These are phyloP conservation scores for Plantago ovata DNA, from an alignment of 257 asterid species.

Conservation along the genomic window DNA sequence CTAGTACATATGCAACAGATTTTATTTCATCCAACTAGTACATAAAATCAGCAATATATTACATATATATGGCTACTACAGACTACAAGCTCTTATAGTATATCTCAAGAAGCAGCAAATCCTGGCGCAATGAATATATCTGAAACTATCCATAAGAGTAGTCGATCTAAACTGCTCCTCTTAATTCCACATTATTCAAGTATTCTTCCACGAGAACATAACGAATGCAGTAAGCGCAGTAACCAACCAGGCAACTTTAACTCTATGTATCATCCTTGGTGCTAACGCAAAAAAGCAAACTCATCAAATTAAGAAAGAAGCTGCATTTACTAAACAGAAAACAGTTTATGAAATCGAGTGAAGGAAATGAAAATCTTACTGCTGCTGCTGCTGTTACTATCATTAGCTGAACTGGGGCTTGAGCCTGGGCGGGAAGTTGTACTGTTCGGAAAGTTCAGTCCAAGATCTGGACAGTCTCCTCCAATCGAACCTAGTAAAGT, in stretches of 20 bases:
- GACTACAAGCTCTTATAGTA: too few species aligned
- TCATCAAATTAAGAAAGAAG: background rate
- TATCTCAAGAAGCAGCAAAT: too few species aligned
- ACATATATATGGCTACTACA: too few species aligned
- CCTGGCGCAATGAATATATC: too few species aligned
- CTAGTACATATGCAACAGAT: too few species aligned
- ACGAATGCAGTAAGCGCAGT: conserved; percentile 24
- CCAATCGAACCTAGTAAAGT: conserved; percentile 57
- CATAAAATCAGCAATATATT: too few species aligned
- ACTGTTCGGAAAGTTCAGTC: conserved; percentile 28
- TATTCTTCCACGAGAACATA: conserved; percentile 23
- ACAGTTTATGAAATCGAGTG: background rate
- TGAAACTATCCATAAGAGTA: too few species aligned
- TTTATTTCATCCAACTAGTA: too few species aligned
- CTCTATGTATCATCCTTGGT: conserved; percentile 28
- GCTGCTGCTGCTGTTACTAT: conserved; percentile 21
- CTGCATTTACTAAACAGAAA: background rate
- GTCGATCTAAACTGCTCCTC: background rate
- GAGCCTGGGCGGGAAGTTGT: conserved; percentile 26
- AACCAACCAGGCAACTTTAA: conserved; percentile 30
- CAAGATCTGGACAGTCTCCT: conserved; percentile 43
- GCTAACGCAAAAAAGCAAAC: background rate
- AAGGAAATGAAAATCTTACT: conserved; percentile 27
- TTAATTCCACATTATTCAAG: conserved; percentile 1
- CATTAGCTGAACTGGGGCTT: conserved; percentile 24